These are phyloP conservation scores for Mortierella claussenii DNA, from an alignment of 192 early-diverging fungal species.

Conservation along the genomic window DNA sequence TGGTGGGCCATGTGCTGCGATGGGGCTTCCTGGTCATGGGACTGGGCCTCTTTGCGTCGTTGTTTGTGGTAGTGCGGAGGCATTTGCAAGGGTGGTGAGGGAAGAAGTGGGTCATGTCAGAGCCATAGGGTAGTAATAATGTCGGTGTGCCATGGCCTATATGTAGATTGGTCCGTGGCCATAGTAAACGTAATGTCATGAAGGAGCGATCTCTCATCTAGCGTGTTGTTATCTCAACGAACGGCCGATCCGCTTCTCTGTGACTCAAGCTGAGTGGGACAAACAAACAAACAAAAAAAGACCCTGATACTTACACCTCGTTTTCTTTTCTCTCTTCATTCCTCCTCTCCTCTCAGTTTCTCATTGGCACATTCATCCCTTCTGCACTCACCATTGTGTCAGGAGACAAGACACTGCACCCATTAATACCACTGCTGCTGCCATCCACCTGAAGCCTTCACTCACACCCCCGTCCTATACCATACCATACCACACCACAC, in stretches of 20 bases:
- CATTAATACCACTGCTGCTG: too few species aligned
- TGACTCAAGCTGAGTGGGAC: constrained; percentile 35
- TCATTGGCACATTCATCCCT: not conserved
- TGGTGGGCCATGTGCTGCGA: constrained; percentile 38
- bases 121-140: constrained; percentile 5
- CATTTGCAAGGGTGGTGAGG: constrained; percentile 32
- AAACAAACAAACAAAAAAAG: not conserved
- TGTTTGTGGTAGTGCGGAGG: constrained; percentile 20
- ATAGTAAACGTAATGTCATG: not conserved
- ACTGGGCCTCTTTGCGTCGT: constrained; percentile 5
- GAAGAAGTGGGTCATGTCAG: not conserved
- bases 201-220: not conserved
- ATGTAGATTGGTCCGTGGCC: not conserved
- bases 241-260: not conserved
- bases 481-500: too few species aligned
- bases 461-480: too few species aligned
- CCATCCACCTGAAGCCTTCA: too few species aligned
- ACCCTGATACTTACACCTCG: not conserved
- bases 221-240: not conserved
- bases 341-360: not conserved
- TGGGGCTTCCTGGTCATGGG: constrained; percentile 44
- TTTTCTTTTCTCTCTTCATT: constrained; percentile 5
- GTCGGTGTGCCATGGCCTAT: not conserved
- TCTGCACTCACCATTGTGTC: too few species aligned
- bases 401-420: too few species aligned